These are phyloP conservation scores for Debaryomycetaceae sp. DNA, from an alignment of 1,139 yeast genomes.

Conservation along the genomic window DNA sequence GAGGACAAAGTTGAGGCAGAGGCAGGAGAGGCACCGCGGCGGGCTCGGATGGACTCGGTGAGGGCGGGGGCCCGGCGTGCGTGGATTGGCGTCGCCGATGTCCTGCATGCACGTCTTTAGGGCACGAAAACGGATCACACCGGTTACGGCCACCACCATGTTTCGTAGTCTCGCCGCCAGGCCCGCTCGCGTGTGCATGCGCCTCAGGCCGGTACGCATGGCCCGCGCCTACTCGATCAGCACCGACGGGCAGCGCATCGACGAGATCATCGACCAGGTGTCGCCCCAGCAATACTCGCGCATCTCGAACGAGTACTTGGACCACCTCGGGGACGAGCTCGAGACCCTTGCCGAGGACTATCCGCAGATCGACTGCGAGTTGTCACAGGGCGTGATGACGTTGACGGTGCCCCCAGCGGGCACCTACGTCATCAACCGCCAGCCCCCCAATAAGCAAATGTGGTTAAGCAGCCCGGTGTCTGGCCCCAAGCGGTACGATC, in stretches of 20 bases:
- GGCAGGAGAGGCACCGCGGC: no score
- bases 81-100: no score
- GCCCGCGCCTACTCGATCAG: constrained; percentile 20
- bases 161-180: no score
- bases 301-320: constrained; percentile 60
- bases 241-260: constrained; percentile 52
- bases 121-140: no score
- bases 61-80: no score
- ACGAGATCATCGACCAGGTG: constrained; percentile 44
- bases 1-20: no score
- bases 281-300: constrained; percentile 51
- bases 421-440: constrained; percentile 84
- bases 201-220: no score
- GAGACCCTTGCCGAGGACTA: constrained; percentile 58
- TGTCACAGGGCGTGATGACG: constrained; percentile 79
- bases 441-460: constrained; percentile 89
- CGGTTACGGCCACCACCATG: no score
- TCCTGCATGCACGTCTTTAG: no score
- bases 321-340: constrained; percentile 54
- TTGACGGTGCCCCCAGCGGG: constrained; percentile 64
- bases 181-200: no score
- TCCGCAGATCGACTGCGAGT: constrained; percentile 71
- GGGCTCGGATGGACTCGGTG: no score
- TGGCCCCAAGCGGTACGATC: constrained; percentile 79
- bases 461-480: constrained; percentile 90